Conservation (phyloP, 2,329 filamentous ascomycete genomes). For the Knufia petricola region DNA sequence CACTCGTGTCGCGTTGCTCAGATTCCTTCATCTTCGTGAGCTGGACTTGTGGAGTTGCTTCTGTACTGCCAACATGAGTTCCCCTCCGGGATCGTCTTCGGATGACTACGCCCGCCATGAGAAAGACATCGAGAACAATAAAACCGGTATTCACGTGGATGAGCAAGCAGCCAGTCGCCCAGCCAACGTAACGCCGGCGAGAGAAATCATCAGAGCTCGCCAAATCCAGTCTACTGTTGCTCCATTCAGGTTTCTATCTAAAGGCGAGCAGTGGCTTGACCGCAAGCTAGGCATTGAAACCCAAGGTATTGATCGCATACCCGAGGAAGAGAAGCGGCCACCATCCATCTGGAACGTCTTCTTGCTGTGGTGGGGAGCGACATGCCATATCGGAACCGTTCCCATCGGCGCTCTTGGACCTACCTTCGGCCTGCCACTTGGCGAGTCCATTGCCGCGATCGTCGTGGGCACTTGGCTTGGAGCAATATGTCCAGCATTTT, state of each 20-base stretch:
- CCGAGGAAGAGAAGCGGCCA: conserved; percentile 35
- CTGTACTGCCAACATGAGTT: background rate
- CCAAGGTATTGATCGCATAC: conserved; percentile 40
- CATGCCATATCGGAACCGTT: conserved; percentile 34
- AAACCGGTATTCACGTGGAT: background rate
- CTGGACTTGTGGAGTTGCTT: background rate
- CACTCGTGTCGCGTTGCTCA: background rate
- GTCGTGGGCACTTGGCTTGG: conserved; percentile 35
- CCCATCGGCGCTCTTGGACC: conserved; percentile 37
- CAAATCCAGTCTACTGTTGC: conserved; percentile 16
- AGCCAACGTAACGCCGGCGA: conserved; percentile 16
- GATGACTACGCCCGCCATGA: background rate
- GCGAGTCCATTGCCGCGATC: conserved; percentile 33
- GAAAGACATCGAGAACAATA: conserved; percentile 7
- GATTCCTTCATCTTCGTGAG: too few species aligned
- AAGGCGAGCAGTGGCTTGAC: conserved; percentile 34
- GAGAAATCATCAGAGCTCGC: conserved; percentile 16
- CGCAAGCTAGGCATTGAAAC: conserved; percentile 39
- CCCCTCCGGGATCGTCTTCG: background rate
- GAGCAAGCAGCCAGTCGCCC: background rate
- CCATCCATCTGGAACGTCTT: conserved; percentile 36
- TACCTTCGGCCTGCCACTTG: conserved; percentile 39
- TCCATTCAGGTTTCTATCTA: conserved; percentile 15
- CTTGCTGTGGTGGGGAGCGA: conserved; percentile 37
- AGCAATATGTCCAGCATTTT: conserved; percentile 32